Base-by-base conservation (phyloP, 345 rosid species). In the Aquilaria sinensis region DNA sequence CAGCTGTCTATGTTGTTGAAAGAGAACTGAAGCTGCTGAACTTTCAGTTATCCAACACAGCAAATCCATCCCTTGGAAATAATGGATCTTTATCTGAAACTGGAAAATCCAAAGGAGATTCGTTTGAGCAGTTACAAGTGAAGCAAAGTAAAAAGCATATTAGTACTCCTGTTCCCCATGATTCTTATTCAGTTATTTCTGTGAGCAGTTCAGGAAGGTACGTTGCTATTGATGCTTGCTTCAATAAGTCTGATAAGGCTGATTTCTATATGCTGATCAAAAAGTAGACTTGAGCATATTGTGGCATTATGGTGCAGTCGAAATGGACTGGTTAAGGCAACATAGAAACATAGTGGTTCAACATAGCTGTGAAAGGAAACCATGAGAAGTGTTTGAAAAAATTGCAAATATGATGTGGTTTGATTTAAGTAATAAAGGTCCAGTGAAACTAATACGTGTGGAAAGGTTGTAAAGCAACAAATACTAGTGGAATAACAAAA, bases 161-260 rank as follows among this genome's bases (percentile, higher is more conserved):
- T 41, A 88, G 91, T 74, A 92, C 97, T 10, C 90, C 97, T 69
- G 97, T 90, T 81, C 96, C 92, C 43, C 90, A 90, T 69, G 99
- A 94, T 85, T 91, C 97, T 57, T 88, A 94, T 78, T 88, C 97
- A 4, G 84, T 90, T 81, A 86, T 94, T 74, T 88, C 99, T 34
- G 79, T 86, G 32, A 94, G 99, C 92, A 85, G 91, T 80, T 94
- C 99, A 2, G 96, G 99, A 64, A 94, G 88, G 99, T 94, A 78
- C 88, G 96, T 83, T 52, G 33, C 61, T 12, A 43, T 12, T 37
- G 47, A 29, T 46, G 49, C 52, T 66, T 63, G 23, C 59, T 55
- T 53, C 46, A 52, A 56, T 29, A 13, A 57, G 12, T 10, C 10
- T 23, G 46, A 60, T 47, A 23, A 50, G 70, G 58, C 57, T 34